phyloP scores from a whole-genome alignment of 768 basidiomycete genomes.

The Lentinula sp. region DNA sequence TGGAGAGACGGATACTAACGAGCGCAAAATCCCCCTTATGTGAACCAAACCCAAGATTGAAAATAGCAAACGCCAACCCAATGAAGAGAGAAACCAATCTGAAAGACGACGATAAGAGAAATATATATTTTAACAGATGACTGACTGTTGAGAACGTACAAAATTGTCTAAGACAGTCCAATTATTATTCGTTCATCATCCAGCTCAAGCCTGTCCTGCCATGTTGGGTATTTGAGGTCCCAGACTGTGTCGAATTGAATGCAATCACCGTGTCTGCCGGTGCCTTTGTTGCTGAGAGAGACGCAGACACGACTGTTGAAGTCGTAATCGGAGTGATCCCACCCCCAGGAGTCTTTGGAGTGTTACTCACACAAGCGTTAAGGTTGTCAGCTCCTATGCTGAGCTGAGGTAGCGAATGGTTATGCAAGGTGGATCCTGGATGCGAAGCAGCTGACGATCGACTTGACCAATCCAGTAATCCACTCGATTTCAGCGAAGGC shows the following conservation, averaged over 20 bases:
- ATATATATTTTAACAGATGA: too few relatives aligned
- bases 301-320: not conserved
- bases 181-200: slow-evolving; percentile 6
- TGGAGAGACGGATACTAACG: too few relatives aligned
- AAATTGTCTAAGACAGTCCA: not conserved
- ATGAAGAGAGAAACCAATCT: too few relatives aligned
- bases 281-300: not conserved
- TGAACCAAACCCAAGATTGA: too few relatives aligned
- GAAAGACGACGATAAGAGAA: too few relatives aligned
- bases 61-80: too few relatives aligned
- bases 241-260: not conserved
- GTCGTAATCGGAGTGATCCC: not conserved
- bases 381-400: not conserved
- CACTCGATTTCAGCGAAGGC: slow-evolving; percentile 6
- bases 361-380: not conserved
- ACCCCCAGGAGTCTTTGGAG: not conserved
- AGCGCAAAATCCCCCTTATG: too few relatives aligned
- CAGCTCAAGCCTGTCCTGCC: slow-evolving; percentile 4
- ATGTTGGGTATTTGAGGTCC: not conserved
- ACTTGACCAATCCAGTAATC: slow-evolving; percentile 3
- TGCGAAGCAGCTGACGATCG: not conserved
- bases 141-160: not conserved
- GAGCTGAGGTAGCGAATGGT: not conserved
- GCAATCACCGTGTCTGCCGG: not conserved
- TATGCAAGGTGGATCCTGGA: not conserved